Base-by-base conservation (phyloP, 2,329 filamentous ascomycete genomes). In the Clonostachys byssicola region DNA sequence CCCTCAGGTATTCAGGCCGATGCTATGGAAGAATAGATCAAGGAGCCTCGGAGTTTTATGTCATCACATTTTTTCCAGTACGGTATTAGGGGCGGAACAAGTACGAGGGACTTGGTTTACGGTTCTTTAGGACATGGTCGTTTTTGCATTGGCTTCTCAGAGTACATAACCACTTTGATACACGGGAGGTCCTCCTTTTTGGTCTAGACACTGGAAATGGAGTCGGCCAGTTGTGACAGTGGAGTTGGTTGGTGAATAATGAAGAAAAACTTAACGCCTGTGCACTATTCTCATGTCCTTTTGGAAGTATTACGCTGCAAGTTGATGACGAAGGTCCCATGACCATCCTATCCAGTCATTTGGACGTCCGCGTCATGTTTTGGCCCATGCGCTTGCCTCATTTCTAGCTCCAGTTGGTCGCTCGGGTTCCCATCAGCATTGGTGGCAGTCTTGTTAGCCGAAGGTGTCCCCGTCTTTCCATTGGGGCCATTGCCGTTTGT, bases 1-100 rank as follows among this genome's bases (percentile, higher is more conserved):
- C 92, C 92, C 3, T 76, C 79, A 34, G 88, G 84, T 30, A 78
- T 84, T 34, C 73, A 80, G 35, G 60, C 69, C 35, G 74, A 72
- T 42, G 69, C 66, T 13, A 86, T 85, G 82, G 80, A 85, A 66
- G 80, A 85, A 59, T 85, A 47, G 23, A 30, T 30, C 12, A 65
- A 60, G 45, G 7, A 44, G 34, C 42, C 43, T n/a, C n/a, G 34
- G 13, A 35, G 34, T 44, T 44, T 44, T 34, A 44, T 42, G 12
- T 8, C n/a, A 42, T 39, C 34, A 30, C 34, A 23, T 50, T 50
- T 50, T 50, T 40, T 23, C 23, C 23, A 30, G 9, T 30, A 30
- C 23, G 23, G 23, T 39, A 34, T 46, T 45, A 34, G 41, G 39
- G 16, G 12, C 40, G 33, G 9, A 14, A 23, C n/a, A n/a, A n/a